Evolutionary conservation across 352 stramenopile genomes (phyloP), one percentile per base, ranked within the genome.

Genomic region (Globisporangium takayamanum): DNA sequence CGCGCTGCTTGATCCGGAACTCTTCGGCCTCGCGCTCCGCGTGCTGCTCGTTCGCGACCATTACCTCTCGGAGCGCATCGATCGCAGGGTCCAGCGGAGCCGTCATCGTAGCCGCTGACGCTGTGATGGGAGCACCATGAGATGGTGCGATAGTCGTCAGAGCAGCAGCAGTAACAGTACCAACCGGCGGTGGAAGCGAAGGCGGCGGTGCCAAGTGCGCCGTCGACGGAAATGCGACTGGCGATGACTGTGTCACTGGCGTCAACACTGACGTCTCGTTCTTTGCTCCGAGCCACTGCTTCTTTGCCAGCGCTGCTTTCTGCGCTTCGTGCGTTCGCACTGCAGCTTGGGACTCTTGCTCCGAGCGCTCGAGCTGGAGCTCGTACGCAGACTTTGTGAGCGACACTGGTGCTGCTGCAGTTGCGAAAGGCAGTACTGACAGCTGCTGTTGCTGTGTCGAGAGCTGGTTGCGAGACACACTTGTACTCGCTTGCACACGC

Each of bases 21-120:
- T 74, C 61, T 26, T 87, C 72, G 0, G 77, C 66, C 55, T 88
- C 73, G 22, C 67, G 59, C 36, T 65, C 57, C 0, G 84, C 49
- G 3, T 68, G 75, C 37, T 71, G 60, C 47, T 84, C 74, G 53
- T 86, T 73, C 5, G 65, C 71, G 25, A 55, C 42, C 49, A 90
- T 73, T 60, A 66, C 70, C 11, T 57, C 59, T n/a, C 69, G 68
- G 12, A 82, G 52, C 5, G 59, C 67, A 2, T 87, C 70, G 7
- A 89, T 71, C 25, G 77, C 66, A 16, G 57, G 55, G 7, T 80
- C 68, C 7, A 73, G 50, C 10, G 33, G 33, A 16, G 37, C 8
- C 20, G 37, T 22, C 18, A 10, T 33, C 6, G 7, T 49, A 6
- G 15, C 39, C 36, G 6, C 26, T 30, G 48, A 5, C 28, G 41